These are phyloP conservation scores for Corymbia calophylla DNA, from an alignment of 441 rosid species.

Conservation along the genomic window DNA sequence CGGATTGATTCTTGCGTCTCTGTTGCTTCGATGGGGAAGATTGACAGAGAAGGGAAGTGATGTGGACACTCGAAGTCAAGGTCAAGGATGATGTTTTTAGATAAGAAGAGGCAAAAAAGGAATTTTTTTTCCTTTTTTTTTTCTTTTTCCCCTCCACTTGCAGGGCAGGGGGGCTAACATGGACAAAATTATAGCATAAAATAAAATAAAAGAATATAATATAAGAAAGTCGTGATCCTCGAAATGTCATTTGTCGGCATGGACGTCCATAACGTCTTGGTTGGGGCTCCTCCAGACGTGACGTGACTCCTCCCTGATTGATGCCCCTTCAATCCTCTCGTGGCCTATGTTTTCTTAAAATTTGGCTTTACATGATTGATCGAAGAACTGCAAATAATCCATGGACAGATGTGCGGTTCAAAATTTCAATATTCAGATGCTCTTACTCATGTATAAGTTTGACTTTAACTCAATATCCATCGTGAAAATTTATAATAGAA, in stretches of 20 bases:
- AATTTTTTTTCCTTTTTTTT: fast-evolving
- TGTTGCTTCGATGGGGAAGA: neutral
- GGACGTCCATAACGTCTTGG: neutral
- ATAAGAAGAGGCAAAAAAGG: neutral
- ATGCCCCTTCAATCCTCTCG: neutral
- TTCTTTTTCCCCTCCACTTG: neutral
- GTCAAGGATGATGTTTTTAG: neutral
- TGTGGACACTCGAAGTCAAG: neutral
- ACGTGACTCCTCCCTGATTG: neutral
- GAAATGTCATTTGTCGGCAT: neutral
- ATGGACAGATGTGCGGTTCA: too few species aligned
- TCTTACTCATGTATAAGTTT: fast-evolving
- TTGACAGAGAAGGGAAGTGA: neutral
- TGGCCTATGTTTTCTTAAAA: neutral
- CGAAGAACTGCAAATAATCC: neutral
- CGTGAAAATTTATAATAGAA: neutral
- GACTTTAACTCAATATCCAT: neutral
- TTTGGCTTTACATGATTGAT: neutral
- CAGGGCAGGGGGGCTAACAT: neutral
- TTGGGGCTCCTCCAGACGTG: neutral
- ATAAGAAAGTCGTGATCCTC: neutral
- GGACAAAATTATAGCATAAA: neutral
- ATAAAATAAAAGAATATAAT: neutral
- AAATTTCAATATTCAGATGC: neutral
- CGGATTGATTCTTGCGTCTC: neutral